Evolutionary conservation across 208 protist genomes (phyloP).

Genomic region (Porcisia deanei): DNA sequence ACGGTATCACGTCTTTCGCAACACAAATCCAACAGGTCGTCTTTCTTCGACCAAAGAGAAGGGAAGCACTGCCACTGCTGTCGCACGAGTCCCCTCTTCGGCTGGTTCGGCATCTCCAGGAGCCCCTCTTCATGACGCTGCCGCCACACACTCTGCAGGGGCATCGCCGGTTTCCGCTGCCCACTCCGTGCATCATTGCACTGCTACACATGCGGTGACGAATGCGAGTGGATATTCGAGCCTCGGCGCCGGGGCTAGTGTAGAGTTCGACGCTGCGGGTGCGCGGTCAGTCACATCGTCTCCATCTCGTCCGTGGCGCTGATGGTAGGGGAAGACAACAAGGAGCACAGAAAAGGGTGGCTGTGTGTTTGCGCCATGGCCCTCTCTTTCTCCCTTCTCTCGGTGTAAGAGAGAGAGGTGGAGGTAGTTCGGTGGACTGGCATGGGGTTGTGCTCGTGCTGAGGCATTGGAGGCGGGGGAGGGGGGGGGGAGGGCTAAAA

Average conservation of each 20-base stretch:
- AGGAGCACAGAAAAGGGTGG: neutral
- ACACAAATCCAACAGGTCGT: conserved; percentile 34
- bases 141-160: neutral
- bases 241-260: neutral
- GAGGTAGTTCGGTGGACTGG: neutral
- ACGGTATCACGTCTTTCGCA: conserved; percentile 42
- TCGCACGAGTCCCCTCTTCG: neutral
- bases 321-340: neutral
- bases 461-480: neutral
- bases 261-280: neutral
- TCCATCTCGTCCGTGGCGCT: conserved; percentile 27
- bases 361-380: neutral
- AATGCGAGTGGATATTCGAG: neutral
- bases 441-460: neutral
- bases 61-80: neutral
- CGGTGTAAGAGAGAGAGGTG: neutral
- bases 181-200: conserved; percentile 17
- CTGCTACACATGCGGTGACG: neutral
- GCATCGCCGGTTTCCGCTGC: neutral
- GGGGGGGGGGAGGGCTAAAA: neutral
- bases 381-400: neutral
- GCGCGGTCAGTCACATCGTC: conserved; percentile 19
- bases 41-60: neutral
- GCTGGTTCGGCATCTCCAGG: neutral
- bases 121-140: neutral